Conservation (phyloP, 805 yeast species). For the Wickerhamomyces chambardii region DNA sequence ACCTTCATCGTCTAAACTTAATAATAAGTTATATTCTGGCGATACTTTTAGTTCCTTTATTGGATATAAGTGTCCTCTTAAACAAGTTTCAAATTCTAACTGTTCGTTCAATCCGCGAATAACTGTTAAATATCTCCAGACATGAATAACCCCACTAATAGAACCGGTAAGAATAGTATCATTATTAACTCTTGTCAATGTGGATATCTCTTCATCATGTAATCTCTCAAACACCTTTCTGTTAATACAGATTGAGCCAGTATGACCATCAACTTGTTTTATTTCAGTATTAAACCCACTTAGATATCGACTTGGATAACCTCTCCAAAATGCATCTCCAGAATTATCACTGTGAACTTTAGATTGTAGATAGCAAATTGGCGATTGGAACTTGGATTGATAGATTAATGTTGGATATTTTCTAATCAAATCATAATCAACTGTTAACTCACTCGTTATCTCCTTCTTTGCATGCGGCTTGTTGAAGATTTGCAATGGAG, state of each 20-base stretch:
- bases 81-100: constrained; percentile 30
- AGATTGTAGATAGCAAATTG: constrained; percentile 36
- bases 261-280: constrained; percentile 8
- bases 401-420: constrained; percentile 29
- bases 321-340: constrained; percentile 37
- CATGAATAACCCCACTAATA: constrained; percentile 49
- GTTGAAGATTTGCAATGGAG: constrained; percentile 66
- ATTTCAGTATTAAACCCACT: constrained; percentile 16
- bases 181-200: constrained; percentile 16
- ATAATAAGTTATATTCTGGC: constrained; percentile 41
- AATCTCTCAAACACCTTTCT: constrained; percentile 19
- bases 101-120: constrained; percentile 13
- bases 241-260: constrained; percentile 15
- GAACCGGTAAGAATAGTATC: constrained; percentile 28
- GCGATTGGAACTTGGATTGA: constrained; percentile 30
- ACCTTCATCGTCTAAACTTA: constrained; percentile 50
- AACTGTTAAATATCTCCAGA: constrained; percentile 32
- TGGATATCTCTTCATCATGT: constrained; percentile 21
- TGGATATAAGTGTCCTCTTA: constrained; percentile 49
- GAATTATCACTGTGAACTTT: constrained; percentile 26
- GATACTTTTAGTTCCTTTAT: constrained; percentile 40
- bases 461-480: constrained; percentile 55
- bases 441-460: constrained; percentile 25
- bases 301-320: constrained; percentile 27
- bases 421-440: constrained; percentile 22